phyloP scores from a whole-genome alignment of 192 early-diverging fungal genomes.

The Radiomyces spectabilis region DNA sequence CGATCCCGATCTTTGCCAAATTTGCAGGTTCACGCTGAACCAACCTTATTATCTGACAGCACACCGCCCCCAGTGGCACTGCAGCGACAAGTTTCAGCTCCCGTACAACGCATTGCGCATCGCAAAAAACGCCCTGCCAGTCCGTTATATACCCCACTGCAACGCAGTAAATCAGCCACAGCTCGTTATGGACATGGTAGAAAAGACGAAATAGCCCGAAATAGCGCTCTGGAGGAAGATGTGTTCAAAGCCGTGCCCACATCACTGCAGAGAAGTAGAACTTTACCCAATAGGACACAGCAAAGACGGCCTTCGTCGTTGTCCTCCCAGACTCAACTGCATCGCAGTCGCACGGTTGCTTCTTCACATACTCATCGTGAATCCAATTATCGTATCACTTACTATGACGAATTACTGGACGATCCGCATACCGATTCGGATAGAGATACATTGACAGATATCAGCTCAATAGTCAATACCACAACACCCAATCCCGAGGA shows the following conservation, averaged over 20 bases:
- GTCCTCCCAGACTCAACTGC: background rate
- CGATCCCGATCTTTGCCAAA: background rate
- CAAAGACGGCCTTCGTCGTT: background rate
- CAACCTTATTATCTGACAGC: background rate
- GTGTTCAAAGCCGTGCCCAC: background rate
- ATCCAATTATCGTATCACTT: background rate
- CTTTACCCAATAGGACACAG: background rate
- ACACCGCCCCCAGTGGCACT: background rate
- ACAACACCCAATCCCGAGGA: too few relatives aligned
- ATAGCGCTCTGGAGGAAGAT: too few relatives aligned
- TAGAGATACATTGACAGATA: background rate
- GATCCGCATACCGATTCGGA: background rate
- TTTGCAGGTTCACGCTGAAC: background rate
- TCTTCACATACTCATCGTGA: background rate
- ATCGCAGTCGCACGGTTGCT: background rate
- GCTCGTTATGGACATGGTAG: background rate
- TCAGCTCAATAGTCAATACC: background rate
- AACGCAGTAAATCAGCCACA: background rate
- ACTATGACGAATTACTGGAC: conserved; percentile 1
- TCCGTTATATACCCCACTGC: background rate
- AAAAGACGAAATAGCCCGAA: too few relatives aligned
- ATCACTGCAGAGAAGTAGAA: background rate
- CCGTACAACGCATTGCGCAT: too few relatives aligned
- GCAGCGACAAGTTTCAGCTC: background rate
- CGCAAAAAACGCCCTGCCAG: too few relatives aligned